Evolutionary conservation across 1,284 basidiomycete genomes (phyloP).

Genomic region (Moniliella sp.): DNA sequence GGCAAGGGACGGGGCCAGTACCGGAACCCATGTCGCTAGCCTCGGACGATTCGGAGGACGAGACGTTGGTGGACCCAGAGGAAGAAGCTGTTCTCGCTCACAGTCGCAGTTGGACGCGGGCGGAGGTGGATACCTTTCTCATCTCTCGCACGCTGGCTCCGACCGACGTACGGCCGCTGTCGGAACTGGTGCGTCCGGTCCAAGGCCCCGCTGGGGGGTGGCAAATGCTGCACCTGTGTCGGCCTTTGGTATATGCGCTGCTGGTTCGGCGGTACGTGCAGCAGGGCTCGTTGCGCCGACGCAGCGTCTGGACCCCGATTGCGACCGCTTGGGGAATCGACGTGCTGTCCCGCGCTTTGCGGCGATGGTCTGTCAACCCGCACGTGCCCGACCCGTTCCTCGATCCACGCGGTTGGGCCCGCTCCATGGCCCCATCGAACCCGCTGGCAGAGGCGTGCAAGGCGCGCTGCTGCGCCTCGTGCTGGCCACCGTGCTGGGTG

Average conservation of each 20-base stretch:
- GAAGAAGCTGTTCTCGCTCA: no score
- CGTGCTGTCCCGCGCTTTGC: conserved; percentile 7
- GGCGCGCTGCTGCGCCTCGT: conserved; percentile 18
- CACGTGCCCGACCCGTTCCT: no score
- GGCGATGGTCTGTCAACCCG: conserved; percentile 1
- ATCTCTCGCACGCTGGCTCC: conserved; percentile 19
- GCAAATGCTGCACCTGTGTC: conserved; percentile 16
- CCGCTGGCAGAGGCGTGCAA: no score
- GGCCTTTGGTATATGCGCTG: conserved; percentile 15
- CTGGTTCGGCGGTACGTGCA: background rate
- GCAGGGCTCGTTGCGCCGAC: conserved; percentile 1
- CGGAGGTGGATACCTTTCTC: conserved; percentile 26
- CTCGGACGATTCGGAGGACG: no score
- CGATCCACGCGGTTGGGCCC: background rate
- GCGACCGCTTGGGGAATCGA: conserved; percentile 18
- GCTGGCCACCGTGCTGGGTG: conserved; percentile 11
- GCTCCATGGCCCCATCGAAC: conserved; percentile 5
- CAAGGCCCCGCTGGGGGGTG: conserved; percentile 9
- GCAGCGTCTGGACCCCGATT: conserved; percentile 11
- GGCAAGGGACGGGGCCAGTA: no score
- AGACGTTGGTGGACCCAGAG: no score
- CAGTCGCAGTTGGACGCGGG: no score
- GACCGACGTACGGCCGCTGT: conserved; percentile 20
- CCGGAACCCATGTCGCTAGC: no score
- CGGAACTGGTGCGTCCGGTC: conserved; percentile 20